Base-by-base conservation (phyloP, 495 filamentous ascomycete genomes). In the Amorphotheca resinae region DNA sequence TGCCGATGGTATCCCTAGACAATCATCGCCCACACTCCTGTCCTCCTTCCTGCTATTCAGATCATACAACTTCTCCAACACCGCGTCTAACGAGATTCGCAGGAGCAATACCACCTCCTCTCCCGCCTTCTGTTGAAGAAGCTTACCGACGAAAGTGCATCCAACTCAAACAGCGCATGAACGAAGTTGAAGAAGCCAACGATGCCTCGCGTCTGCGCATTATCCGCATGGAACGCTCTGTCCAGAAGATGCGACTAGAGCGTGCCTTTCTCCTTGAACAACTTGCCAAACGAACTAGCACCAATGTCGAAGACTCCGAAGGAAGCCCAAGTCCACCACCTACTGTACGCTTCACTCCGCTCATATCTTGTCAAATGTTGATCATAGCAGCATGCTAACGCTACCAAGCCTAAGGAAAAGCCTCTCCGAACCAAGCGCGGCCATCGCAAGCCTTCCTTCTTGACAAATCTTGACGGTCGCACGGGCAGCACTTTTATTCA, bases 101-200 rank as follows among this genome's bases (percentile, higher is more conserved):
- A 50, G 41, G 43, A 15, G 14, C 22, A n/a, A 22, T 47, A 17
- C 72, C 78, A 18, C 75, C 79, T 1, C 61, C 77, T 26, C 73
- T 88, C n/a, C 87, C 91, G 11, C 88, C 91, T 15, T 93, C 88
- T 22, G 86, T 96, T 33, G 93, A 99, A 63, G 79, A 84, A 55
- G 87, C 89, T 42, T 99, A 99, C 65, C 86, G 89, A 53, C 76
- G 80, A 54, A 99, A 99, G 75, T 96, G 93, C 61, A 87, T 94
- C 64, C 80, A 91, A 50, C 76, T 99, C 15, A 93, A 91, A 63
- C 79, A 81, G 50, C 85, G 93, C 31, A 81, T 94, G 41, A 77
- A 71, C 45, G 89, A 96, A 57, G 80, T 96, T 54, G 87, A 96
- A 54, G 79, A 82, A 22, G 79, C 82, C 50, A 93, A 95, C 55